Conservation (phyloP, 1,284 basidiomycete genomes). For the Moniliophthora roreri region DNA sequence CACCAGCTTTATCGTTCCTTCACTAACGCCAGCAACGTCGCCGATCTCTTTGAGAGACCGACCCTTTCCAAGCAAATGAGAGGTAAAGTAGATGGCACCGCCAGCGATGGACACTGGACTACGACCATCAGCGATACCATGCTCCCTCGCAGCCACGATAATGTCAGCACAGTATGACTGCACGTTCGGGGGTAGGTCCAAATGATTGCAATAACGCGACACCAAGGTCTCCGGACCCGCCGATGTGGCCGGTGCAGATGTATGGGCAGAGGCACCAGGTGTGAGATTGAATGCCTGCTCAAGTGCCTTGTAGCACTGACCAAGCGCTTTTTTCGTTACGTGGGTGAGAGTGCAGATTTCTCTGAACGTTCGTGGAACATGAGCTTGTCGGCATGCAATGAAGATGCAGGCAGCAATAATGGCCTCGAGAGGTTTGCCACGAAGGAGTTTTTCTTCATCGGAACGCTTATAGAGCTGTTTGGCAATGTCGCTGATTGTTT, state of each 20-base stretch:
- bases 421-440: slow-evolving; percentile 90
- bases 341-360: slow-evolving; percentile 94
- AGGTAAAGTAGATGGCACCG: slow-evolving; percentile 94
- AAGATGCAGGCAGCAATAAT: slow-evolving; percentile 98
- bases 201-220: slow-evolving; percentile 93
- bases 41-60: slow-evolving; percentile 87
- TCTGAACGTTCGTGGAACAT: slow-evolving; percentile 92
- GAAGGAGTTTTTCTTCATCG: slow-evolving; percentile 91
- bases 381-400: slow-evolving; percentile 93
- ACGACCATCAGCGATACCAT: slow-evolving; percentile 89
- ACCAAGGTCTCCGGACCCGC: slow-evolving; percentile 84
- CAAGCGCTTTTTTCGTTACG: slow-evolving; percentile 94
- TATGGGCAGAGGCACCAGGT: slow-evolving; percentile 60
- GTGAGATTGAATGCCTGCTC: slow-evolving; percentile 90
- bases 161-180: slow-evolving; percentile 86
- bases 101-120: slow-evolving; percentile 96
- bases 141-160: slow-evolving; percentile 77
- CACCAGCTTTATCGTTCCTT: slow-evolving; percentile 92
- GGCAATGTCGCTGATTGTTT: slow-evolving; percentile 93
- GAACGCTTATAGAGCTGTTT: slow-evolving; percentile 97
- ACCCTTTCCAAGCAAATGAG: slow-evolving; percentile 72
- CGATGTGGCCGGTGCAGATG: slow-evolving; percentile 40
- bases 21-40: slow-evolving; percentile 95
- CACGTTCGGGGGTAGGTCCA: slow-evolving; percentile 83
- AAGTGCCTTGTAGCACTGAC: slow-evolving; percentile 92